A percentile compares a stretch with the other conserved stretches of the same genome.
These are phyloP conservation scores for Wickerhamomyces sp. DNA, from an alignment of 1,139 yeast genomes.

Conservation along the genomic window DNA sequence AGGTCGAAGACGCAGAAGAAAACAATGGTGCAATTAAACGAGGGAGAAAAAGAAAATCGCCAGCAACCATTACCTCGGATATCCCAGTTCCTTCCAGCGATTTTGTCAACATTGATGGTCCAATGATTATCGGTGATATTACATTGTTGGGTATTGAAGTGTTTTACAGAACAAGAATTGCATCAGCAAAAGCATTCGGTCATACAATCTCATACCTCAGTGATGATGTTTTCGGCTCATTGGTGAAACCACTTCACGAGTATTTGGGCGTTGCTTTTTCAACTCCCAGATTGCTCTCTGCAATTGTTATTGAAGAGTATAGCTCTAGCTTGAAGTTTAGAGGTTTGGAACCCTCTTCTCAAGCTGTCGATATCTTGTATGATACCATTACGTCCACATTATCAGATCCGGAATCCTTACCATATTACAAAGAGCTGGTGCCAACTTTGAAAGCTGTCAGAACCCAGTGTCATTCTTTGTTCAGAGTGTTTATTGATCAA, in stretches of 20 bases:
- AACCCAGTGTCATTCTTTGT: conserved; percentile 79
- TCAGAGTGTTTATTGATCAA: conserved; percentile 68
- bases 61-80: conserved; percentile 9
- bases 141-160: conserved; percentile 75
- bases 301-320: conserved; percentile 70
- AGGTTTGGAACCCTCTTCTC: conserved; percentile 19
- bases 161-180: conserved; percentile 69
- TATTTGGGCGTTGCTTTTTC: conserved; percentile 61
- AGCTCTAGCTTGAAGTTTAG: conserved; percentile 35
- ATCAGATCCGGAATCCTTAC: conserved; percentile 40
- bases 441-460: conserved; percentile 83
- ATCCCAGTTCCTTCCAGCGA: conserved; percentile 57
- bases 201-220: conserved; percentile 53
- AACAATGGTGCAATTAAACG: conserved; percentile 10
- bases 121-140: conserved; percentile 88
- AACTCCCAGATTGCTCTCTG: conserved; percentile 71
- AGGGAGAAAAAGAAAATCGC: conserved; percentile 29
- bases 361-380: conserved; percentile 29
- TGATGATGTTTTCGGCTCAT: conserved; percentile 34
- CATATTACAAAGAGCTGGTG: conserved; percentile 74
- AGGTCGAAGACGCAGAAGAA: conserved; percentile 20
- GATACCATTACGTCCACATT: conserved; percentile 38
- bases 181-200: conserved; percentile 77
- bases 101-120: conserved; percentile 84
- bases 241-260: conserved; percentile 36